Percentiles rank a stretch among this genome's conserved stretches.
These are phyloP conservation scores for Tolypocladium amazonense DNA, from an alignment of 2,329 filamentous ascomycete genomes.

Conservation along the genomic window DNA sequence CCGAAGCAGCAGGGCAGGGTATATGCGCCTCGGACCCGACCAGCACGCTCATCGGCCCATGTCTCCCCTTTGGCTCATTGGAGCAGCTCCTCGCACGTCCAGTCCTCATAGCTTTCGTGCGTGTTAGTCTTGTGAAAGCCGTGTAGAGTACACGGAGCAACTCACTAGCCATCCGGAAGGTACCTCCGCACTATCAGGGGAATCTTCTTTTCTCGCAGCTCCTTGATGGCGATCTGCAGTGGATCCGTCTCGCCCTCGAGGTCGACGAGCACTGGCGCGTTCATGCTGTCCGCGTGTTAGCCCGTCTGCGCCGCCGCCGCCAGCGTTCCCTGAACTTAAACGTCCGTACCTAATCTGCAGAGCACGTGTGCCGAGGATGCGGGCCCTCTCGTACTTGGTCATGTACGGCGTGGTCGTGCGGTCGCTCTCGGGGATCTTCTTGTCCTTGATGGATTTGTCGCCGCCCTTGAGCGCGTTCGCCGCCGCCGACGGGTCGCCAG, in stretches of 20 bases:
- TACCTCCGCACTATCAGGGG: slow-evolving; percentile 91
- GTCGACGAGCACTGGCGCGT: slow-evolving; percentile 92
- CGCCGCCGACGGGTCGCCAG: slow-evolving; percentile 50
- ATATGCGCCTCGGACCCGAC: slow-evolving; percentile 2
- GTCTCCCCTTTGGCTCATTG: slow-evolving; percentile 28
- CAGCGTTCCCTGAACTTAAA: no score
- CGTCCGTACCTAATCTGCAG: slow-evolving; percentile 78
- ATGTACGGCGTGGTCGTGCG: slow-evolving; percentile 94
- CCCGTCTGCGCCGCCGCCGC: not conserved
- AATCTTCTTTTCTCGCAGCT: slow-evolving; percentile 97
- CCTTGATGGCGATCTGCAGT: slow-evolving; percentile 93
- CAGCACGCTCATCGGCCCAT: slow-evolving; percentile 5
- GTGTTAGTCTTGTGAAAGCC: not conserved
- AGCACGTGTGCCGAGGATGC: slow-evolving; percentile 85
- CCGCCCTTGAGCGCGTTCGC: slow-evolving; percentile 42
- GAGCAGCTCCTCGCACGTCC: slow-evolving; percentile 93
- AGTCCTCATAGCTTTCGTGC: slow-evolving; percentile 83
- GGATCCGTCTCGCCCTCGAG: slow-evolving; percentile 97
- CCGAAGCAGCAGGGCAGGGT: not conserved
- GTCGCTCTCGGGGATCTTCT: slow-evolving; percentile 83
- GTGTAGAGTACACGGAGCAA: slow-evolving; percentile 13
- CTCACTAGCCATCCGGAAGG: slow-evolving; percentile 91
- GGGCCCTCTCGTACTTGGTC: slow-evolving; percentile 97
- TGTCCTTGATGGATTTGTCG: slow-evolving; percentile 56
- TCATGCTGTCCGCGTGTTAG: slow-evolving; percentile 56